Evolutionary conservation across 2,329 filamentous ascomycete genomes (phyloP).

Genomic region (Plenodomus lindquistii): DNA sequence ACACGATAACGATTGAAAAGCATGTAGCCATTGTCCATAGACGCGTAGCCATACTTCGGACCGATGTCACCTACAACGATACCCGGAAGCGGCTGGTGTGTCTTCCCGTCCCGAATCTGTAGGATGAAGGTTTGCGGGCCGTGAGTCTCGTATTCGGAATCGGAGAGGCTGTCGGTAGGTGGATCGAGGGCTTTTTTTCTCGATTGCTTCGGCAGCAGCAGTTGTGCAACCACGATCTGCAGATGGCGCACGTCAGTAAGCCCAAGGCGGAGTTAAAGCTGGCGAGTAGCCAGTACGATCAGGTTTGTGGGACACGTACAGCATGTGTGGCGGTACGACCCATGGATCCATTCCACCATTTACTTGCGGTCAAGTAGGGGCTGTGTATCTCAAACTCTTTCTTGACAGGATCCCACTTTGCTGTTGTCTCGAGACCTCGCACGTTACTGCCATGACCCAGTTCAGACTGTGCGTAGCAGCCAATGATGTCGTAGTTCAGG

Average conservation of each 20-base stretch:
- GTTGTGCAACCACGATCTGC: slow-evolving; percentile 56
- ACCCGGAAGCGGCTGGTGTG: slow-evolving; percentile 52
- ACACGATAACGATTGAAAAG: slow-evolving; percentile 54
- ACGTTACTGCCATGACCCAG: slow-evolving; percentile 59
- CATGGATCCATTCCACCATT: slow-evolving; percentile 61
- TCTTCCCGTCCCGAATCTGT: slow-evolving; percentile 55
- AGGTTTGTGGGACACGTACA: slow-evolving; percentile 20
- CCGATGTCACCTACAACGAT: slow-evolving; percentile 60
- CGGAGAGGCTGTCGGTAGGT: background rate
- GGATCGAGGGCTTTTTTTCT: slow-evolving; percentile 18
- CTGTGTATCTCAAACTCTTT: slow-evolving; percentile 57
- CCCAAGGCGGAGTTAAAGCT: slow-evolving; percentile 11
- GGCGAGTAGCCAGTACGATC: slow-evolving; percentile 2
- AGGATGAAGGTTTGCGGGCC: slow-evolving; percentile 59
- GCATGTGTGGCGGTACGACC: slow-evolving; percentile 60
- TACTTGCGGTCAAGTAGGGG: slow-evolving; percentile 56
- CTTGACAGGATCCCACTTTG: slow-evolving; percentile 50
- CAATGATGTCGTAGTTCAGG: slow-evolving; percentile 55
- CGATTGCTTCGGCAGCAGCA: slow-evolving; percentile 46
- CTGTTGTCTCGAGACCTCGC: slow-evolving; percentile 54
- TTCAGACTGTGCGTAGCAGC: slow-evolving; percentile 58
- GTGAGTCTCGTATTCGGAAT: slow-evolving; percentile 46
- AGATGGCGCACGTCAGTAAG: slow-evolving; percentile 9
- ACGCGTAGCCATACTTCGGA: slow-evolving; percentile 59
- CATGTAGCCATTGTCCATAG: slow-evolving; percentile 60